A percentile compares a stretch with the other conserved stretches of the same genome.
phyloP scores from a whole-genome alignment of 2,329 filamentous ascomycete genomes.

The Aspergillus ochraceus region DNA sequence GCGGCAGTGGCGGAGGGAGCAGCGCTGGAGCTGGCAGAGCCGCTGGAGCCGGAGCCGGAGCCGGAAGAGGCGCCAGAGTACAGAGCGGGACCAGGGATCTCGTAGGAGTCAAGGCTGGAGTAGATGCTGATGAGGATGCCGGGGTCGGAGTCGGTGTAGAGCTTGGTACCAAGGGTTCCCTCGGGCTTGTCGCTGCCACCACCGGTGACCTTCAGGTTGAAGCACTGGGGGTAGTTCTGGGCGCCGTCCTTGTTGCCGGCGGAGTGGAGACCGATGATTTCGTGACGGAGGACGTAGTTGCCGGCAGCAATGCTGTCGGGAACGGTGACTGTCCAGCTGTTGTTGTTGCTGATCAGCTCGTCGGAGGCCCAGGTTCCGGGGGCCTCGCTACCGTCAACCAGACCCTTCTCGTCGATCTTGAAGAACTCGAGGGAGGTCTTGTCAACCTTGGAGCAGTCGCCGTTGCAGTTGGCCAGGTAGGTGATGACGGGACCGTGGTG shows the following conservation, averaged over 20 bases:
- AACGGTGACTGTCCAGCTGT: slow-evolving; percentile 51
- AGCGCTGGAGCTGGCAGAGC: slow-evolving; percentile 13
- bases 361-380: slow-evolving; percentile 59
- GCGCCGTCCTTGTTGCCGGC: slow-evolving; percentile 46
- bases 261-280: slow-evolving; percentile 57
- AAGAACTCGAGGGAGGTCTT: slow-evolving; percentile 58
- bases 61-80: slow-evolving; percentile 28
- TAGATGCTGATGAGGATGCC: slow-evolving; percentile 64
- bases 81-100: slow-evolving; percentile 52
- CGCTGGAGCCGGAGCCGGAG: slow-evolving; percentile 14
- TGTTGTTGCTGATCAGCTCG: slow-evolving; percentile 53
- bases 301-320: slow-evolving; percentile 49
- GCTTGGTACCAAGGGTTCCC: slow-evolving; percentile 52
- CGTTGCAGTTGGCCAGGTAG: slow-evolving; percentile 63
- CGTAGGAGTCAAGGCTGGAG: slow-evolving; percentile 46
- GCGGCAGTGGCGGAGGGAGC: slow-evolving; percentile 10
- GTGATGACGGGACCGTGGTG: slow-evolving; percentile 66
- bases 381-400: slow-evolving; percentile 44
- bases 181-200: slow-evolving; percentile 49
- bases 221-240: slow-evolving; percentile 59
- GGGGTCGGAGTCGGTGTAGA: slow-evolving; percentile 59
- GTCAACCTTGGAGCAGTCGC: slow-evolving; percentile 56
- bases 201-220: slow-evolving; percentile 62
- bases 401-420: slow-evolving; percentile 62
- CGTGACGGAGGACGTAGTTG: slow-evolving; percentile 57